Base-by-base conservation (phyloP, 176 grass and related monocot genomes). In the Dendrocalamus sinicus region DNA sequence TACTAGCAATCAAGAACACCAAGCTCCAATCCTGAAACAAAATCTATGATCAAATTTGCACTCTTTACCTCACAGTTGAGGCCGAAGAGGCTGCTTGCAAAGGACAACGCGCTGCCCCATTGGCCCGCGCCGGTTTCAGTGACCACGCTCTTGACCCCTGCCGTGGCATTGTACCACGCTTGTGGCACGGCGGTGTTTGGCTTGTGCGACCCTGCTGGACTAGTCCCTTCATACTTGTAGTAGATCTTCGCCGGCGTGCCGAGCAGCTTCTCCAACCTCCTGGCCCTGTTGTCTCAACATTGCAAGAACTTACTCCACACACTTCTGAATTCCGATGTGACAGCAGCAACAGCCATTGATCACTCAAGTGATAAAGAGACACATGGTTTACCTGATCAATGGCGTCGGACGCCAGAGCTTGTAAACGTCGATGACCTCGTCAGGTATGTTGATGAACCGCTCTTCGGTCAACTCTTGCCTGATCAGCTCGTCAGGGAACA, bases 151-250 rank as follows among this genome's bases (percentile, higher is more conserved):
- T 82, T 94, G 37, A 98, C 93, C 19, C 96, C 93, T 1, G 92
- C 89, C 9, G 84, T 73, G 3, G 96, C 93, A 82, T 98, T 98
- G 83, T 98, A 98, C 64, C 70, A 98, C 16, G 91, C 96, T 84
- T 98, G 96, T 1, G 96, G 96, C 48, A 98, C 91, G n/a, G 96
- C 96, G 2, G 96, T 98, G 77, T 98, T 98, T 12, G 91, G 88
- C 83, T 98, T 98, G 82, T 98, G 96, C 17, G 96, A 98, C 30
- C 96, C 96, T 26, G 93, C 93, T 45, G 96, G 96, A 26, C 96
- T 98, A 3, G 93, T 98, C 67, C 96, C 96, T 53, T 98, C 96
- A 40, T 98, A 98, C 83, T 98, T 98, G 89, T 98, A 98, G 89
- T 98, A 98, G 73, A 98, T 98, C 74, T 88, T 95, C 69, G 96